Base-by-base conservation (phyloP, 345 rosid species). In the Melaleuca quinquenervia region DNA sequence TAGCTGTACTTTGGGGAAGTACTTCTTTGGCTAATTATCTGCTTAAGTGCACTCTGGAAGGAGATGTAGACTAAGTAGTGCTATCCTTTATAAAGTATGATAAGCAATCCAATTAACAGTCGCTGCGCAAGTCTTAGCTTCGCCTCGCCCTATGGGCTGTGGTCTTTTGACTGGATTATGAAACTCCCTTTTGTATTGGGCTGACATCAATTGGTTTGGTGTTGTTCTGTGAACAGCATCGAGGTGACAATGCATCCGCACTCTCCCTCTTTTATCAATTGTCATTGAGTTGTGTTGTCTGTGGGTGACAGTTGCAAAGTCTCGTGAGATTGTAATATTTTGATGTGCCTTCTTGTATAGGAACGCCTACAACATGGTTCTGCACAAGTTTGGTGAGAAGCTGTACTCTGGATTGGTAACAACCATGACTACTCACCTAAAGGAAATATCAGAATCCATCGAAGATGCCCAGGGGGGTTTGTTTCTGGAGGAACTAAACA, bases 321-420 rank as follows among this genome's bases (percentile, higher is more conserved):
- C 18, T 84, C 18, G 50, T 60, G 70, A 29, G 76, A 41, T 32
- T 53, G 44, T 80, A 84, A 36, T 60, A 58, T 53, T 83, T 76
- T 58, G 21, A 49, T 15, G 74, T 82, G 86, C 83, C 82, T 52
- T 84, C 1, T 89, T 84, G 86, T 85, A 62, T 91, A 97, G 99
- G 93, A 96, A 96, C 87, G 99, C 99, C 11, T 97, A 97, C 93
- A 96, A 96, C 87, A 97, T 97, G 99, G 99, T 97, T 85, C 95
- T 97, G 84, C 98, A 97, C 89, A 97, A 97, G 92, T 96, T 93
- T 83, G 99, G 98, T 11, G 99, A 97, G 86, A 95, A 91, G 91
- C 91, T 97, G 52, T 97, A 96, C 84, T 88, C 92, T 9, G 99
- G 98, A 51, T 90, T 97, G 90, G 95, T 96, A 26, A 62, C 91